These are phyloP conservation scores for Chiua virens DNA, from an alignment of 768 basidiomycete genomes.

Conservation along the genomic window DNA sequence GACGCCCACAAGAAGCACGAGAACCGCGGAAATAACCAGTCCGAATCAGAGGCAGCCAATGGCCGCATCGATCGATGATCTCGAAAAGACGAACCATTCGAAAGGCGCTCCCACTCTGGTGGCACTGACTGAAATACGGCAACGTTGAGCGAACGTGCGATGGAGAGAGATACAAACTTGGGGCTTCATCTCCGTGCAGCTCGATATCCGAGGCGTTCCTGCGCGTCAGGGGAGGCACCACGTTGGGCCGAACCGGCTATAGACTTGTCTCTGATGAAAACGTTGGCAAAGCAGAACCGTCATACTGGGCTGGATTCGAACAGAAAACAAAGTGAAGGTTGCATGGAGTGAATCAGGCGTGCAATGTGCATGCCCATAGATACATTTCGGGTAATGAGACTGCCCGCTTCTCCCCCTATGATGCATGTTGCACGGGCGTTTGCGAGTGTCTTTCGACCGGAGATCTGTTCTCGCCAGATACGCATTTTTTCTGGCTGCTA, in stretches of 20 bases:
- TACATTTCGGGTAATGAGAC: constrained; percentile 19
- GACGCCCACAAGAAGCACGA: constrained; percentile 5
- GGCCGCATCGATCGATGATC: constrained; percentile 23
- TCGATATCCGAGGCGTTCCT: constrained; percentile 32
- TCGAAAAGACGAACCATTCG: not conserved
- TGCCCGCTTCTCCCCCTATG: constrained; percentile 9
- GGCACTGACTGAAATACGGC: constrained; percentile 8
- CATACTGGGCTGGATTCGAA: constrained; percentile 10
- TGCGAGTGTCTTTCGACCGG: constrained; percentile 10
- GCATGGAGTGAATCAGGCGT: constrained; percentile 14
- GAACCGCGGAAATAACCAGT: constrained; percentile 25
- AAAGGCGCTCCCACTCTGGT: constrained; percentile 13
- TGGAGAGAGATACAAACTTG: constrained; percentile 13
- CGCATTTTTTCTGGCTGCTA: constrained; percentile 1
- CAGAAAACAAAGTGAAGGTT: constrained; percentile 6
- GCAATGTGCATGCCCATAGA: not conserved
- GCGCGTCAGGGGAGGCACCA: constrained; percentile 8
- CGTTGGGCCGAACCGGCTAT: constrained; percentile 25
- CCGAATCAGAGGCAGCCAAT: not conserved
- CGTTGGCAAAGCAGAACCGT: constrained; percentile 9
- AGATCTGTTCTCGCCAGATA: constrained; percentile 7
- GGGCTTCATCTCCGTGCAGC: constrained; percentile 27
- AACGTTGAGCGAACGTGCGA: constrained; percentile 27
- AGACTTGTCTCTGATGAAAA: constrained; percentile 13
- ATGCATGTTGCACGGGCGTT: constrained; percentile 9